Base-by-base conservation (phyloP, 768 basidiomycete species). In the Cyclocybe cylindracea region DNA sequence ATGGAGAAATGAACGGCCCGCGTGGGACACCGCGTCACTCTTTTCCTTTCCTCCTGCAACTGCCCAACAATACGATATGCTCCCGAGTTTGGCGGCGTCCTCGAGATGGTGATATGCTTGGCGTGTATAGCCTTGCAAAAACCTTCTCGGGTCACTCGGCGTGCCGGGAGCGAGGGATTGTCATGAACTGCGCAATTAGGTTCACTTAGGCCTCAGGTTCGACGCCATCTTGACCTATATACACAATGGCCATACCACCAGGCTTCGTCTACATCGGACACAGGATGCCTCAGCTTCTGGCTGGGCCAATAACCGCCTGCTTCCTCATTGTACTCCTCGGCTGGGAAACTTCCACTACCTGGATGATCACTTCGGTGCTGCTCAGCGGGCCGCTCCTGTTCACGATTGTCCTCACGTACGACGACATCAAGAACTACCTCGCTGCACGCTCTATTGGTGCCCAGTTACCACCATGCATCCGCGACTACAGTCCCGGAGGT, bases 201-300 rank as follows among this genome's bases (percentile, higher is more conserved):
- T 16, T 16, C 16, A 16, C 16, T 16, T 16, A 16, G 16, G 16
- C 16, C 16, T 16, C 16, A 16, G 16, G 24, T 24, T 24, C 24
- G 24, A 24, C 24, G 24, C 24, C 24, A 24, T 24, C 24, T 24
- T 24, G 24, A 24, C 24, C 24, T 5, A 24, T 24, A 24, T 5
- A 24, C 24, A 16, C n/a, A 8, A 39, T 18, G 18, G 48, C 51
- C 7, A 45, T 60, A 3, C 61, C 61, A 16, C 61, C 61, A 35
- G 61, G 61, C 8, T 53, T 58, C 51, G 35, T 50, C 9, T 62
- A 60, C 43, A 52, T 62, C 29, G 16, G 53, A 7, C 56, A 50
- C 31, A 44, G 46, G 39, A 50, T 57, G 1, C 61, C 61, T 6
- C 48, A 36, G 14, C 43, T 62, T 10, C 40, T 54, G 7, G 36